Base-by-base conservation (phyloP, 2,329 filamentous ascomycete genomes). In the Phialophora verrucosa region DNA sequence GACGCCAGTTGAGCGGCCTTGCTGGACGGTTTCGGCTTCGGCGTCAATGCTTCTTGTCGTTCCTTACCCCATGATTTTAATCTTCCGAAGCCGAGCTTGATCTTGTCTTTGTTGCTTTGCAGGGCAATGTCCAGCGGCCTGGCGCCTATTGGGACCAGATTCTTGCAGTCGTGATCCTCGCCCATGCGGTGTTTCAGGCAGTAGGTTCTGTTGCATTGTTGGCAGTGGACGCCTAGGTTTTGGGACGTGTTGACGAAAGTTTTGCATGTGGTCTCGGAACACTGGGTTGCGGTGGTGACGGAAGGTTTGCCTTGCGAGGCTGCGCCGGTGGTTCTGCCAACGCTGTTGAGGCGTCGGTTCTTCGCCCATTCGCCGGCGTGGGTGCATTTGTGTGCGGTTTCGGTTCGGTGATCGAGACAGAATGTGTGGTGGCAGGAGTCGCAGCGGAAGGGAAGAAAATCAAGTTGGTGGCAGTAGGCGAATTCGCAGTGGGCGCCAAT, bases 361-460 rank as follows among this genome's bases (percentile, higher is more conserved):
- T 78, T 79, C 0, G 86, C 87, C 87, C 87, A 90, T 74, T 84
- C 85, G 60, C 88, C 88, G 38, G 83, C 84, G 65, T 85, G 82
- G 2, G 83, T 73, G 71, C 88, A 90, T 75, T 88, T 86, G 81
- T 99, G 96, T 0, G 91, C 82, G 23, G 87, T 86, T 81, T 98
- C 94, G 74, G 88, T 90, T 63, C 94, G 91, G 83, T 99, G 95
- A 76, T 98, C 94, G 71, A 96, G 90, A 78, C 96, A 99, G 82
- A 89, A 99, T 17, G 90, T 94, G 65, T 84, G 83, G 74, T 81
- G 86, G 81, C 95, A 99, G 72, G 91, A 95, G 77, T 96, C 91
- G 82, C 95, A 99, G 75, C 88, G 86, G 79, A 98, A 98, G 3
- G 95, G 95, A 4, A 99, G 87, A 78, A 99, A 98, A 80, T 98